Evolutionary conservation across 805 yeast species (phyloP), one percentile per base, ranked within the genome.

Genomic region (Candida lessepsii): DNA sequence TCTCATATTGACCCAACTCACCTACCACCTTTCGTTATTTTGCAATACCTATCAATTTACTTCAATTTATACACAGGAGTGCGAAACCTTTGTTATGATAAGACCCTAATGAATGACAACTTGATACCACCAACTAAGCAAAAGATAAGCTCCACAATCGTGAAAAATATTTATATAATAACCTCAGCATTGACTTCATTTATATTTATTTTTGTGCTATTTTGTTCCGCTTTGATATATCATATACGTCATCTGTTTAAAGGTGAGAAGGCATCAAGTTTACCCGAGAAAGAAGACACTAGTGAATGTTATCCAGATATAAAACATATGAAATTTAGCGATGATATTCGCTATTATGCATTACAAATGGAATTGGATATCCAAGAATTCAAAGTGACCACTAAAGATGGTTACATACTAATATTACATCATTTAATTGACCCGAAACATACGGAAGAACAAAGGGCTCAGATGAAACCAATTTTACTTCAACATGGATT

Each of bases 401-500:
- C 98, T 0, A 69, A 70, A 11, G 98, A 93, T 59, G 96, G 96
- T 1, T 89, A 77, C 57, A 66, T 80, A 1, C 62, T 91, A n/a
- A 70, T 72, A 1, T 57, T 89, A 33, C 80, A 85, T 54, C 76
- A 87, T 31, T 56, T 87, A 6, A 63, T 79, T 5, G 74, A 80
- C 45, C 81, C 82, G 0, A 53, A 49, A 5, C 69, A 63, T 29
- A 39, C 65, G 4, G 55, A 47, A 2, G 59, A 48, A 9, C 50
- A 54, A 11, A 56, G 73, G 26, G 34, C 57, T 27, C 29, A 48
- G 25, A 58, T 71, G 45, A 70, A 70, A 40, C 98, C 98, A 0
- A 66, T 91, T 1, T 65, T 91, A 16, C 61, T 88, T 46, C 66
- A 91, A 15, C 99, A 91, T 53, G 99, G 99, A 0, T 70, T 91